Base-by-base conservation (phyloP, 116 monocot genomes). In the Trichopus zeylanicus region DNA sequence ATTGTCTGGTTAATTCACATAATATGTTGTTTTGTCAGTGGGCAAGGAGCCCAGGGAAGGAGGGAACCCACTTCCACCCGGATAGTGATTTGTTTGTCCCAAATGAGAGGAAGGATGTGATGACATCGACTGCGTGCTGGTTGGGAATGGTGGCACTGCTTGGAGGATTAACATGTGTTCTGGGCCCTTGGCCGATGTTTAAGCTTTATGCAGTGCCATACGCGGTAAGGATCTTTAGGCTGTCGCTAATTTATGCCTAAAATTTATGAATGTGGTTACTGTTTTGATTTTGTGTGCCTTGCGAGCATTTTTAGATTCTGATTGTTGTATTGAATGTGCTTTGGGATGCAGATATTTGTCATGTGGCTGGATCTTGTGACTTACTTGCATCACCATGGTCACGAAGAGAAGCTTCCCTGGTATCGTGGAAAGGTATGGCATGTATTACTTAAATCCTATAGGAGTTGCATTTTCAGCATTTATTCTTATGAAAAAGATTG, bases 301-400 rank as follows among this genome's bases (percentile, higher is more conserved):
- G 7, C 22, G 49, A 24, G 22, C 19, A 8, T 22, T 7, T 49
- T 49, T 20, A 7, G 23, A 24, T 49, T 49, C 19, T 49, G 49
- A 49, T 19, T 22, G 4, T 22, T 49, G 49, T 10, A 49, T 22
- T 49, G 49, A 49, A 49, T 24, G 19, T 49, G 4, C 19, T 35
- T 35, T 18, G 9, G 3, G 33, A 51, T 73, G 59, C 63, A 85
- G 85, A 71, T 80, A 20, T 77, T 77, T 59, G 68, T 81, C 12
- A 66, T 72, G 70, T 85, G 85, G 85, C 61, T 85, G 67, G 85
- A 85, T 67, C 39, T 71, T 31, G 86, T 81, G 22, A 86, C 86
- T 5, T 81, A 86, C 34, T 75, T 86, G 72, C 86, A 86, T 69
- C 86, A 86, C 26, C 86, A 86, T 78, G 81, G 78, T 8, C 74